phyloP scores from a whole-genome alignment of 306 rosid genomes.

The Quercus variabilis region DNA sequence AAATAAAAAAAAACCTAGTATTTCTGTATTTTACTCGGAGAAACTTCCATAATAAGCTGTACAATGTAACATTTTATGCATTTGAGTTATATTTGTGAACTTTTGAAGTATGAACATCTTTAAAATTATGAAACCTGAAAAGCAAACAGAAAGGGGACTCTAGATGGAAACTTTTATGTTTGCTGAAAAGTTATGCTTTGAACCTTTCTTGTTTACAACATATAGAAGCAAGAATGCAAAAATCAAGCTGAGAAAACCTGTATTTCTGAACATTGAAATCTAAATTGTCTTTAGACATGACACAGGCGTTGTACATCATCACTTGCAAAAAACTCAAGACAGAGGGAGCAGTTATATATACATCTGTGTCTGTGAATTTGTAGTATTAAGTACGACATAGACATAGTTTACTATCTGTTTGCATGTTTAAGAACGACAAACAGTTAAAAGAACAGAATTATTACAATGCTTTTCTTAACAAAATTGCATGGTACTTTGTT shows the following conservation, averaged over 20 bases:
- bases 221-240: not conserved
- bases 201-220: not conserved
- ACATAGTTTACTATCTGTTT: not conserved
- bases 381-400: not conserved
- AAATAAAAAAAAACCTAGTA: too few relatives aligned
- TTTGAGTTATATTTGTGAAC: too few relatives aligned
- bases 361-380: not conserved
- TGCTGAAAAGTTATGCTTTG: not conserved
- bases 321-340: not conserved
- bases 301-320: not conserved
- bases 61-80: too few relatives aligned
- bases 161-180: not conserved
- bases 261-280: not conserved
- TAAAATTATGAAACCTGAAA: too few relatives aligned
- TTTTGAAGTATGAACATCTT: too few relatives aligned
- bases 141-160: not conserved
- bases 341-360: not conserved
- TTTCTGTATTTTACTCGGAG: too few relatives aligned
- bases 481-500: too few relatives aligned
- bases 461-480: not conserved
- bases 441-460: not conserved
- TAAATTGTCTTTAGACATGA: not conserved
- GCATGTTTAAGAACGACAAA: not conserved
- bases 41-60: too few relatives aligned
- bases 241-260: too few relatives aligned